Base-by-base conservation (phyloP, 129 eudicot genomes). In the Smallanthus sonchifolius region DNA sequence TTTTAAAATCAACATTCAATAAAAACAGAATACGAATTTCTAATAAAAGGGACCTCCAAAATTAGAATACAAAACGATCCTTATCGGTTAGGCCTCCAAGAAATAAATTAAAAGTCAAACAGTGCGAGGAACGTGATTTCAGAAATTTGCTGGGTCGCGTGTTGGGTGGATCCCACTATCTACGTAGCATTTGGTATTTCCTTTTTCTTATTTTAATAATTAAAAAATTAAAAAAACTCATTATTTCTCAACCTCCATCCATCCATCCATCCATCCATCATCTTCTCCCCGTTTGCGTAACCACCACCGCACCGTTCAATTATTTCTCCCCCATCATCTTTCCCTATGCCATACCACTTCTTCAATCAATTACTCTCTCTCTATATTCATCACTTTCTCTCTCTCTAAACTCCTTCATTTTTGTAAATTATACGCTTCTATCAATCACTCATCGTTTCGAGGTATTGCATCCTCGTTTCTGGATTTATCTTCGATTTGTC, bases 61-160 rank as follows among this genome's bases (percentile, higher is more conserved):
- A 16, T 62, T 78, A 28, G 59, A 62, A 62, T 14, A 63, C 44
- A 2, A 5, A 49, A 38, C 57, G 39, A 54, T 63, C 24, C 59
- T 79, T 72, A 72, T 79, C 68, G 35, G 67, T 39, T 56, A 79
- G 45, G 30, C 67, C 67, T 70, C 77, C 49, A 79, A 70, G 15
- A 83, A 37, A 79, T 51, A 35, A 47, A 19, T 15, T 16, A 61
- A 69, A 69, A 75, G 80, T 60, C 72, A 70, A 65, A 38, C 48
- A 47, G 42, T 72, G 24, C 59, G 81, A 75, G 82, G 84, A 75
- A 84, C 86, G 86, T 78, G 89, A 78, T 81, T 85, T 74, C 86
- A 72, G 89, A 86, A 82, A 67, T 72, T 70, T 85, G 89, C 86
- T 81, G 70, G 82, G 85, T 75, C 72, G 85, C 84, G 84, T 81